Evolutionary conservation across 2,329 filamentous ascomycete species (phyloP), one percentile per base, ranked within the genome.

Genomic region (Diaporthe batatas): DNA sequence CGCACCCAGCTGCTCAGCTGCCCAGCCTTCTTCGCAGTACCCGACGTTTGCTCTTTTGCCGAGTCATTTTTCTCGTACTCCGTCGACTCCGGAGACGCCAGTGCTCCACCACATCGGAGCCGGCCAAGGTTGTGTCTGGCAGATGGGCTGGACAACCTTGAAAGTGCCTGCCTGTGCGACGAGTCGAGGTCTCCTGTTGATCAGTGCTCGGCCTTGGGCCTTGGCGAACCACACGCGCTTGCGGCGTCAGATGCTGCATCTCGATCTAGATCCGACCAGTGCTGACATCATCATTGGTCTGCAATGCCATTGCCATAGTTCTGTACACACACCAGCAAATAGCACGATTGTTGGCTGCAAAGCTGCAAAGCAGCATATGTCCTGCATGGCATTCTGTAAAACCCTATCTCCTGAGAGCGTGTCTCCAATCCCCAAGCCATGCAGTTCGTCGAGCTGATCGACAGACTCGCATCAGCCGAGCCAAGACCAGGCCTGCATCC

Each of bases 401-500:
- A 51, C 10, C n/a, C 10, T 25, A 25, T 25, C 2, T 8, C n/a
- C n/a, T 51, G 47, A 51, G n/a, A 51, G n/a, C 12, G 10, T 51
- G 11, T n/a, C 12, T 51, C n/a, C 47, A 12, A 23, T 6, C 47
- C 10, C 10, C 10, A 51, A 21, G 62, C 21, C 49, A 72, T 74
- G 72, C 42, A 29, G 18, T 29, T 55, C 23, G 4, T 70, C 6
- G 49, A 47, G 5, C 8, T 65, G 25, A 36, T 72, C 6, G 67
- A 71, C 32, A 57, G n/a, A 86, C 77, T 85, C 34, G 6, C 67
- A 7, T 44, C 73, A 21, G 55, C 78, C 29, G 76, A 79, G 73
- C 81, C 81, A 23, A 76, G 82, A 59, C 79, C 82, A 44, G 83
- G 81, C 42, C 78, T 85, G 39, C 80, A 81, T 58, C 82, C 82